These are phyloP conservation scores for Mycena filopes DNA, from an alignment of 768 basidiomycete genomes.

Conservation along the genomic window DNA sequence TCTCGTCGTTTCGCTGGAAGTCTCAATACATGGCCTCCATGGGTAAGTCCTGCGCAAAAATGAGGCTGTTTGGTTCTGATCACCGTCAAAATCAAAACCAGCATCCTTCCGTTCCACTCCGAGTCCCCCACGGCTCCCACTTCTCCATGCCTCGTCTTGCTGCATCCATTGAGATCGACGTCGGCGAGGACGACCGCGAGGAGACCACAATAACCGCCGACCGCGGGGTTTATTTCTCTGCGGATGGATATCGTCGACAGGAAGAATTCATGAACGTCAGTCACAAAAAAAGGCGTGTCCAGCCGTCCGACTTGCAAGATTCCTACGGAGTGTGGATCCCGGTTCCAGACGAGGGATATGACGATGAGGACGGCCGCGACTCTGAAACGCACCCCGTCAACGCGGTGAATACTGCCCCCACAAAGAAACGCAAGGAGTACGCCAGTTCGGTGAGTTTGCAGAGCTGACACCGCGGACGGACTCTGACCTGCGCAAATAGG, in stretches of 20 bases:
- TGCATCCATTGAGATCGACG: background rate
- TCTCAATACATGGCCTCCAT: no score
- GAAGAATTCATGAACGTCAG: background rate
- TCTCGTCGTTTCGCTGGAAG: no score
- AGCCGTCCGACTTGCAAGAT: background rate
- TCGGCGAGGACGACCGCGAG: background rate
- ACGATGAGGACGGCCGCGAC: background rate
- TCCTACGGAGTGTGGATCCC: background rate
- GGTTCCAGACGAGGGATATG: background rate
- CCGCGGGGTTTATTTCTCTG: constrained; percentile 1
- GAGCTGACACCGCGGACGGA: no score
- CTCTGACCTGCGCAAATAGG: no score
- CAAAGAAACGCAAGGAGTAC: constrained; percentile 7
- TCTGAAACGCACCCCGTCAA: background rate
- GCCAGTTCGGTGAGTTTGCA: constrained; percentile 1
- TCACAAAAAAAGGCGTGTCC: background rate
- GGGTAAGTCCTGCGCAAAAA: no score
- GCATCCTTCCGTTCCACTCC: no score
- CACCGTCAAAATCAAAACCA: no score
- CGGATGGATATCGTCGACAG: background rate
- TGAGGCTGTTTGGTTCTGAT: no score
- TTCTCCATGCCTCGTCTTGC: no score
- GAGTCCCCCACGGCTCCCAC: no score
- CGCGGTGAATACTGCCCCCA: background rate
- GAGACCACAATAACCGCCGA: background rate